Base-by-base conservation (phyloP, 192 early-diverging fungal species). In the Backusella australiensis region DNA sequence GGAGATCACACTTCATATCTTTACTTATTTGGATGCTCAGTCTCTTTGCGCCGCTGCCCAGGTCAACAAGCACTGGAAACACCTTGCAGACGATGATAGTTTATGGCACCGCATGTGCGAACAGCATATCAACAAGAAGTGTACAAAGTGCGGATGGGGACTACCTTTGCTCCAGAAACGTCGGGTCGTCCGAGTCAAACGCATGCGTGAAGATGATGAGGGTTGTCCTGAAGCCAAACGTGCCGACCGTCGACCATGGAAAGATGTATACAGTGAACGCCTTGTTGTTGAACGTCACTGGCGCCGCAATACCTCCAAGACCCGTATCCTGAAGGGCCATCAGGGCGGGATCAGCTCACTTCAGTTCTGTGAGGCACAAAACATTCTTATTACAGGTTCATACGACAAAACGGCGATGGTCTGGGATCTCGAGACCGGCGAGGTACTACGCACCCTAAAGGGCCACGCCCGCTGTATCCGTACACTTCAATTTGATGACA, bases 101-200 rank as follows among this genome's bases (percentile, higher is more conserved):
- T 85, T 99, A 34, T 99, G 97, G 97, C 94, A 97, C 77, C 86
- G 94, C 35, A 97, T 99, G 95, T 99, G 97, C 78, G 92, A 93
- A 49, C 96, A 98, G 84, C 97, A 99, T 77, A 99, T 98, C 74
- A 95, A 97, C 82, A 94, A 94, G 72, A 95, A 96, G 74, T 99
- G 97, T 77, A 87, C 86, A 73, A 98, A 93, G 75, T 99, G 97
- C 82, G 97, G 97, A 4, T 99, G 96, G 96, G 96, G 96, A 3
- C 77, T 98, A 34, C 96, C 97, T 34, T 72, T 96, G 69, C 80
- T 96, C 19, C 90, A 87, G 76, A 89, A 86, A 77, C 89, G 84
- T 75, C 83, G 42, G 21, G 34, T 42, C 1, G 26, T 73, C 6
- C 78, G 70, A 66, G n/a, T 36, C 29, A 80, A 80, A 34, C 52